Conservation (phyloP, 176 grass and related monocot genomes). For the Carex pumila region DNA sequence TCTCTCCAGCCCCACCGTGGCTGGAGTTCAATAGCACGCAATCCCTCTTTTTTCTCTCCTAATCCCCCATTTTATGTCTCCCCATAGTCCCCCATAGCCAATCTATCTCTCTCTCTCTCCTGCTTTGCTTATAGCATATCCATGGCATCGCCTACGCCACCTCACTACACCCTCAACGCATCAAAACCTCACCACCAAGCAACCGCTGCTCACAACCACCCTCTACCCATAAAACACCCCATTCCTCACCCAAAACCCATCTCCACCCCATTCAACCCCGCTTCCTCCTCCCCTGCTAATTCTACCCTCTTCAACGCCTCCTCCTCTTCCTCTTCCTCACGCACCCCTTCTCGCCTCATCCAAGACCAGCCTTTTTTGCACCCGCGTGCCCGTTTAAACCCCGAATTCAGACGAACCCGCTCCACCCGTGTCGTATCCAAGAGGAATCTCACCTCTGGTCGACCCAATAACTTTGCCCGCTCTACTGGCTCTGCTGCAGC, state of each 20-base stretch:
- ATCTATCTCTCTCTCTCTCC: too few species aligned
- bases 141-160: slow-evolving; percentile 76
- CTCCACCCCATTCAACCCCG: not conserved
- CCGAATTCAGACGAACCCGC: slow-evolving; percentile 67
- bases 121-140: too few species aligned
- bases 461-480: slow-evolving; percentile 20
- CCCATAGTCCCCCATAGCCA: too few species aligned
- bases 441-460: slow-evolving; percentile 37
- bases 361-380: slow-evolving; percentile 16
- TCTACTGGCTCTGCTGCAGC: slow-evolving; percentile 28
- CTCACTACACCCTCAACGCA: slow-evolving; percentile 24
- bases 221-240: not conserved
- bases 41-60: not conserved
- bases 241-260: slow-evolving; percentile 1
- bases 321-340: not conserved
- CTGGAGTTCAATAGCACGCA: not conserved
- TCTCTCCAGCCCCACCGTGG: not conserved
- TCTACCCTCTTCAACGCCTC: not conserved
- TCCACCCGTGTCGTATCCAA: slow-evolving; percentile 81
- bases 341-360: slow-evolving; percentile 33
- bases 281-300: not conserved
- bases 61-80: too few species aligned
- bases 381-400: slow-evolving; percentile 29
- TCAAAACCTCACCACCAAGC: slow-evolving; percentile 28
- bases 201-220: slow-evolving; percentile 6